Evolutionary conservation across 345 rosid species (phyloP).

Genomic region (Eucalyptus erythrocorys): DNA sequence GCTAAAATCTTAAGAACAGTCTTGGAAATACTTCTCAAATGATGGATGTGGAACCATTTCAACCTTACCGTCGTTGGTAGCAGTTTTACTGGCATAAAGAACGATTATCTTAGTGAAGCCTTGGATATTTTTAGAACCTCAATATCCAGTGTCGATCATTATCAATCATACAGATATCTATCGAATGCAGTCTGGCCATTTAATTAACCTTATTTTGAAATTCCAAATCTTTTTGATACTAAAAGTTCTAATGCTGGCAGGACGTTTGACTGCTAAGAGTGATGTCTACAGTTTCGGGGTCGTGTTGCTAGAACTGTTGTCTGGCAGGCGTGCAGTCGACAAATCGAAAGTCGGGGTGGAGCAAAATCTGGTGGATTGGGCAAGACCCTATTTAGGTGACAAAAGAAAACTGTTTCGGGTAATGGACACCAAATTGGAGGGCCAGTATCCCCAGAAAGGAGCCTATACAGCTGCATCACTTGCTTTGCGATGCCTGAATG

Average conservation of each 20-base stretch:
- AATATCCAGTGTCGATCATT: neutral
- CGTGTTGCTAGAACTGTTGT: constrained; percentile 79
- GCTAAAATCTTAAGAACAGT: neutral
- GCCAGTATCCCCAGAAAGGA: constrained; percentile 89
- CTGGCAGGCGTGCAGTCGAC: constrained; percentile 88
- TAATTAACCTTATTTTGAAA: neutral
- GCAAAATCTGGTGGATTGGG: constrained; percentile 94
- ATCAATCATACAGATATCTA: neutral
- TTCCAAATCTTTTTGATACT: neutral
- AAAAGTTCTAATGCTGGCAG: constrained; percentile 23
- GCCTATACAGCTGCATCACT: constrained; percentile 70
- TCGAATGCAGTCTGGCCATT: neutral
- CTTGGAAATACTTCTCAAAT: neutral
- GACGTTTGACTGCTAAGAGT: constrained; percentile 87
- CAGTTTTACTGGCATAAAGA: neutral
- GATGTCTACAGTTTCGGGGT: constrained; percentile 98
- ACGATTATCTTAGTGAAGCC: neutral
- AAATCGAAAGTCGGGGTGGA: constrained; percentile 71
- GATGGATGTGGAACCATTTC: neutral
- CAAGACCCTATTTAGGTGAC: constrained; percentile 81
- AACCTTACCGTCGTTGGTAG: neutral
- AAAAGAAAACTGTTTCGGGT: constrained; percentile 75
- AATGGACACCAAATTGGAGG: constrained; percentile 94
- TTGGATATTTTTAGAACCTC: neutral
- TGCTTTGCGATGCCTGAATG: constrained; percentile 56